These are phyloP conservation scores for Basipetospora chlamydospora DNA, from an alignment of 2,329 filamentous ascomycete genomes.

Conservation along the genomic window DNA sequence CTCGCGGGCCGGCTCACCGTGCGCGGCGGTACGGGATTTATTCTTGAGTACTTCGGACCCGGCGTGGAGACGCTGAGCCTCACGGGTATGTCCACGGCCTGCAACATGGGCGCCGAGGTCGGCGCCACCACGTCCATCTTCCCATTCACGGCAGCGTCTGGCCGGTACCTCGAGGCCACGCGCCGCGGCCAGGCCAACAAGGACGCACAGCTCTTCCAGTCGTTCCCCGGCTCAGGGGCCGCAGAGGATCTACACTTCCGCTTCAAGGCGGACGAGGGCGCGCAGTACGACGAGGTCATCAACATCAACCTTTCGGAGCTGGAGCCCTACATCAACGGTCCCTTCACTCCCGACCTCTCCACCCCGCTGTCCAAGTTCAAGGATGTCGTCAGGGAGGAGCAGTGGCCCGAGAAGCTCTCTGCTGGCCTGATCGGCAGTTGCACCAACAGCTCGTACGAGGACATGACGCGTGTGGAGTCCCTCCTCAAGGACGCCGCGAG, in stretches of 20 bases:
- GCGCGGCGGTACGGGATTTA: slow-evolving; percentile 35
- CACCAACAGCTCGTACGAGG: slow-evolving; percentile 79
- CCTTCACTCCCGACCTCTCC: slow-evolving; percentile 95
- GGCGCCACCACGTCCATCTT: slow-evolving; percentile 87
- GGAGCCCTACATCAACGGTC: slow-evolving; percentile 96
- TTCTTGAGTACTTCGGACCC: too few relatives aligned
- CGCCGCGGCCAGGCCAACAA: slow-evolving; percentile 71
- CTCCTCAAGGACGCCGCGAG: slow-evolving; percentile 82
- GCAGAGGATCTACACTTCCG: slow-evolving; percentile 40
- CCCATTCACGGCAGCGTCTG: slow-evolving; percentile 89
- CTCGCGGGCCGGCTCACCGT: slow-evolving; percentile 71
- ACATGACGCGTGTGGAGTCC: slow-evolving; percentile 86
- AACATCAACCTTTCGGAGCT: slow-evolving; percentile 92
- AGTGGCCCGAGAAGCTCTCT: slow-evolving; percentile 93
- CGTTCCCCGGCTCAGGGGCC: slow-evolving; percentile 29
- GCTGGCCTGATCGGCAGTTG: slow-evolving; percentile 95
- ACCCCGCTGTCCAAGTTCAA: slow-evolving; percentile 97
- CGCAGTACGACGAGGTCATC: slow-evolving; percentile 89
- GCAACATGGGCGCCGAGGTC: slow-evolving; percentile 52
- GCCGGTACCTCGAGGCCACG: slow-evolving; percentile 79
- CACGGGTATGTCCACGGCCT: too few relatives aligned
- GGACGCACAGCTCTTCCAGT: slow-evolving; percentile 48
- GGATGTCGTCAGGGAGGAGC: slow-evolving; percentile 83
- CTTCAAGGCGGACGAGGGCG: slow-evolving; percentile 78
- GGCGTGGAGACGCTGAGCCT: slow-evolving; percentile 78